phyloP scores from a whole-genome alignment of 2,329 filamentous ascomycete species.

The Coniochaeta pulveracea region DNA sequence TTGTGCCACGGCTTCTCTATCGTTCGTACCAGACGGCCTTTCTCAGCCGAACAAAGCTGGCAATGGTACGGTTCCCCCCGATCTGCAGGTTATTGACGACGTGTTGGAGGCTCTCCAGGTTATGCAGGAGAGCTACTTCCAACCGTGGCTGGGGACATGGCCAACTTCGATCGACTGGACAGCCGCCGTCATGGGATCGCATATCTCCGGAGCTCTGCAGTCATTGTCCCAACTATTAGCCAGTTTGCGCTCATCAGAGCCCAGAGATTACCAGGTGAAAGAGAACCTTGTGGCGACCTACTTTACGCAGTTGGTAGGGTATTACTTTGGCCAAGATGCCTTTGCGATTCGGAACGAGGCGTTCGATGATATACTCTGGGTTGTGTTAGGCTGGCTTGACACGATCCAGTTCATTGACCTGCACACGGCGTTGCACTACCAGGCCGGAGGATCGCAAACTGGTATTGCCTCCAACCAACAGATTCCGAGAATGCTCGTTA shows the following conservation, averaged over 20 bases:
- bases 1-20: background rate
- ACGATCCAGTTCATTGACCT: constrained; percentile 61
- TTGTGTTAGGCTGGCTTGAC: constrained; percentile 85
- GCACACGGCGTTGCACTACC: constrained; percentile 56
- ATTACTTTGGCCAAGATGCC: constrained; percentile 79
- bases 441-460: constrained; percentile 7
- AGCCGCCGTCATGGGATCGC: constrained; percentile 70
- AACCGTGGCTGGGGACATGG: constrained; percentile 70
- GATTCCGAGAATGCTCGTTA: constrained; percentile 21
- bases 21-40: background rate
- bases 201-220: constrained; percentile 61
- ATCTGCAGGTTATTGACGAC: constrained; percentile 24
- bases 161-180: constrained; percentile 89
- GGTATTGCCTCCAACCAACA: constrained; percentile 3
- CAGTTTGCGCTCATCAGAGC: constrained; percentile 16
- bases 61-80: constrained; percentile 4
- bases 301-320: constrained; percentile 65
- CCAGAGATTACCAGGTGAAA: constrained; percentile 35
- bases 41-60: too few species aligned
- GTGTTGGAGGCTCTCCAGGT: constrained; percentile 56
- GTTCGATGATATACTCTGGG: constrained; percentile 93
- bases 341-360: constrained; percentile 63
- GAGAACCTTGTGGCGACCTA: constrained; percentile 77
- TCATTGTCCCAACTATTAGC: constrained; percentile 55
- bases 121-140: constrained; percentile 71